These are phyloP conservation scores for Inonotus hispidus DNA, from an alignment of 1,284 basidiomycete genomes.

Conservation along the genomic window DNA sequence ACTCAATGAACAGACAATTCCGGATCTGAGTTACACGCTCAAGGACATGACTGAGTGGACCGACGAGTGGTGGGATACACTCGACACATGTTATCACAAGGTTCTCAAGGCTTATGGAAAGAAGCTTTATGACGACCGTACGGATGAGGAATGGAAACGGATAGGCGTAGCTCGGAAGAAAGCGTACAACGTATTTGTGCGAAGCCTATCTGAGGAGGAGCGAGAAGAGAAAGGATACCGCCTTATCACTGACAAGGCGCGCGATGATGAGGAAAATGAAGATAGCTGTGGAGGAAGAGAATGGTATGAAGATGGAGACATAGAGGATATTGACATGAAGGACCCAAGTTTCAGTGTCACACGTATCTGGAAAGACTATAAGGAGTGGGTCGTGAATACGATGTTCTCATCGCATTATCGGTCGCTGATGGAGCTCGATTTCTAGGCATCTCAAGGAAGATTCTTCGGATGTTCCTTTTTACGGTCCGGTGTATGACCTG, in stretches of 20 bases:
- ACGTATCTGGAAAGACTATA: constrained; percentile 36
- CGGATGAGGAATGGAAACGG: constrained; percentile 27
- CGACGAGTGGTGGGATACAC: constrained; percentile 24
- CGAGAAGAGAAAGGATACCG: constrained; percentile 20
- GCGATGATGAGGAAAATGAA: constrained; percentile 22
- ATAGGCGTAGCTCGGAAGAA: constrained; percentile 29
- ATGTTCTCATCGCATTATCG: background rate
- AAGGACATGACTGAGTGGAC: constrained; percentile 28
- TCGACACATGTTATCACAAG: constrained; percentile 27
- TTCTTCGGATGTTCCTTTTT: constrained; percentile 21
- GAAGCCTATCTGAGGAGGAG: constrained; percentile 24
- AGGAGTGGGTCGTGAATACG: constrained; percentile 21
- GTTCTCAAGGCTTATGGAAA: constrained; percentile 35
- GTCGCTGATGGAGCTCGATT: background rate
- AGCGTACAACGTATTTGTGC: constrained; percentile 31
- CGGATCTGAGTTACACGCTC: constrained; percentile 34
- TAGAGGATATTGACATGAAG: constrained; percentile 12
- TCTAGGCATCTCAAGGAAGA: background rate
- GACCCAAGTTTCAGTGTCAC: constrained; percentile 25
- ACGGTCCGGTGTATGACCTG: constrained; percentile 33
- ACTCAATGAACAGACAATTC: constrained; percentile 26
- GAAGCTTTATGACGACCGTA: constrained; percentile 29
- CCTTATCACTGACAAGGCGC: constrained; percentile 9
- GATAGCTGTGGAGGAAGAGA: constrained; percentile 24
- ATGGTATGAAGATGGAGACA: constrained; percentile 28